phyloP scores from a whole-genome alignment of 2,329 filamentous ascomycete genomes.

The Calycina herbarum region DNA sequence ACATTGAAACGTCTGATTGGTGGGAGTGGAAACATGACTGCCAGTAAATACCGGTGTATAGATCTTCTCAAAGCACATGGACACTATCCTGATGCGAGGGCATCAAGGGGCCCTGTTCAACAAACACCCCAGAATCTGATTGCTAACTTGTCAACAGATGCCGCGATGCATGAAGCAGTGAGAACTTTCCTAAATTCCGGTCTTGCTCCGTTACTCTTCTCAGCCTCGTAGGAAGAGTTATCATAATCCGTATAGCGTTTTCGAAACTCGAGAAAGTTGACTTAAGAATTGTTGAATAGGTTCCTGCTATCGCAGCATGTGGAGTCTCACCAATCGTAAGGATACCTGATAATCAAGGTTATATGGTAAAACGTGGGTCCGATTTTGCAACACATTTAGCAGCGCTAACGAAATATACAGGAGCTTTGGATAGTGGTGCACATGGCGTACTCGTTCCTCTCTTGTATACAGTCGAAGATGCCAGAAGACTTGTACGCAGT shows the following conservation, averaged over 20 bases:
- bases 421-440: conserved; percentile 58
- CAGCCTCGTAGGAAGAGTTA: too few relatives aligned
- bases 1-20: not conserved
- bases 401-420: conserved; percentile 27
- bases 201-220: not conserved
- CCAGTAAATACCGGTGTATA: not conserved
- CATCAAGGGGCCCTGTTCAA: not conserved
- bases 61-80: not conserved
- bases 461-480: conserved; percentile 54
- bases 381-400: not conserved
- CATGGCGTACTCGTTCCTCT: conserved; percentile 58
- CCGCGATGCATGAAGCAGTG: conserved; percentile 58
- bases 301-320: conserved; percentile 53
- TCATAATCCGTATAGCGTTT: too few relatives aligned
- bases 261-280: not conserved
- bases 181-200: not conserved
- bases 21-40: not conserved
- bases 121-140: not conserved
- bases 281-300: not conserved
- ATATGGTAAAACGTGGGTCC: conserved; percentile 56
- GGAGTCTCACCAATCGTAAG: conserved; percentile 57
- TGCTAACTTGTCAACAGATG: conserved; percentile 25
- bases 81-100: not conserved
- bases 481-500: conserved; percentile 49
- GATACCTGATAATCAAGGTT: conserved; percentile 56